Base-by-base conservation (phyloP, 371 early-diverging fungal genomes). In the Mortierella polycephala region DNA sequence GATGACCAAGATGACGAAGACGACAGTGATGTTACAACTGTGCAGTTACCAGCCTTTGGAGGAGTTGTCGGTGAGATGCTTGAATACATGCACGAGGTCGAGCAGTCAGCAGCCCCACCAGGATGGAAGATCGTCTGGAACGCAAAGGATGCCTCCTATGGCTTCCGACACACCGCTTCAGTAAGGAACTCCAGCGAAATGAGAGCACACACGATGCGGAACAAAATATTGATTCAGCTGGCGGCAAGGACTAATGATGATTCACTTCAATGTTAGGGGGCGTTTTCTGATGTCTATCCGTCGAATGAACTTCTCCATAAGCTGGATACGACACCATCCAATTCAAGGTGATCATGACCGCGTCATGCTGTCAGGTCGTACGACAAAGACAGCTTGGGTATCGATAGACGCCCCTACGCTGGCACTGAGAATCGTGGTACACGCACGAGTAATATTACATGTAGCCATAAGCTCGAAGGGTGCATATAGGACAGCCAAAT, bases 41-140 rank as follows among this genome's bases (percentile, higher is more conserved):
- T 55, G 23, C 30, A 39, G 1, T 45, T 47, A 12, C 72, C 77
- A 1, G 62, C 65, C 2, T 71, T 64, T 63, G 69, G 69, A 7
- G 77, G 77, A 8, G 54, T 77, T 0, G 72, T 77, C 10, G 69
- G 68, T 2, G 68, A 71, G 41, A 64, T 71, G 51, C 30, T 77
- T 10, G 67, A 77, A 18, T 42, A 39, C 39, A 68, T 77, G 71
- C 16, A 47, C 9, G 14, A 21, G 1, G 11, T 64, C 2, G 77
- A 77, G 42, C 37, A 56, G 42, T 14, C 54, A 11, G 72, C 72
- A 1, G 65, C 62, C 5, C 72, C 77, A 6, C 11, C 21, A 1
- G 59, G 59, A 0, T 77, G 77, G 77, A 40, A 44, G 5, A 16
- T 68, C 14, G 23, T 61, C 13, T 77, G 71, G 71, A 46, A 62